These are phyloP conservation scores for Beauveria sp. DNA, from an alignment of 2,329 filamentous ascomycete species.

Conservation along the genomic window DNA sequence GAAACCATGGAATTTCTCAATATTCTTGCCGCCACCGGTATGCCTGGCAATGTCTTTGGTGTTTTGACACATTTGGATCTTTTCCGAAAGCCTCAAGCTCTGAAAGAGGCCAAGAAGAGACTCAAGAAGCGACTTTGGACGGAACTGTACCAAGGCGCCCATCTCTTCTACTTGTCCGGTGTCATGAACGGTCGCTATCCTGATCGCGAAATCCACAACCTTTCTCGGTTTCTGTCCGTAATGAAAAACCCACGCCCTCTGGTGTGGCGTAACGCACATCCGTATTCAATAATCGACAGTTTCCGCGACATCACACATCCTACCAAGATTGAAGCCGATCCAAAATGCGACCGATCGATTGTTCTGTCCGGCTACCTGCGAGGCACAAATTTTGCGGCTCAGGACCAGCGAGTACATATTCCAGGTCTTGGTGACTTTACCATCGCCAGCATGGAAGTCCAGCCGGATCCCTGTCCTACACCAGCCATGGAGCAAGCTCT, in stretches of 20 bases:
- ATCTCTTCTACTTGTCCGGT: constrained; percentile 92
- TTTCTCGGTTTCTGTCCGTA: constrained; percentile 89
- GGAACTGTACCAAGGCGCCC: constrained; percentile 92
- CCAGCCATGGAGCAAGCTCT: constrained; percentile 82
- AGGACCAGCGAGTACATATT: constrained; percentile 82
- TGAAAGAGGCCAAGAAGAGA: constrained; percentile 92
- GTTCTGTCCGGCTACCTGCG: constrained; percentile 89
- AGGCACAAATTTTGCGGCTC: constrained; percentile 85
- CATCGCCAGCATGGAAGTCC: constrained; percentile 72
- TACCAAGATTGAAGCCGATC: constrained; percentile 78
- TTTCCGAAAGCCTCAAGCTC: constrained; percentile 85
- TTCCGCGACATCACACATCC: constrained; percentile 94
- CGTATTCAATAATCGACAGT: constrained; percentile 87
- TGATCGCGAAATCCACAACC: constrained; percentile 90
- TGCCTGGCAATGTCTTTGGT: constrained; percentile 98
- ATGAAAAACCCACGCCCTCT: constrained; percentile 99
- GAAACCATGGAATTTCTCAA: constrained; percentile 99
- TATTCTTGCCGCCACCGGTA: constrained; percentile 83
- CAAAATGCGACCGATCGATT: constrained; percentile 83
- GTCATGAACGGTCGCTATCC: constrained; percentile 96
- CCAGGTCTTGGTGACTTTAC: constrained; percentile 87
- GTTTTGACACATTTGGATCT: constrained; percentile 94
- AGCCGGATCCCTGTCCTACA: constrained; percentile 93
- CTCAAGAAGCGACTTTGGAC: constrained; percentile 95
- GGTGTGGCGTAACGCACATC: constrained; percentile 93